Percentiles rank a stretch among this genome's conserved stretches.
phyloP scores from a whole-genome alignment of 208 protist genomes.

The Endotrypanum monterogeii region DNA sequence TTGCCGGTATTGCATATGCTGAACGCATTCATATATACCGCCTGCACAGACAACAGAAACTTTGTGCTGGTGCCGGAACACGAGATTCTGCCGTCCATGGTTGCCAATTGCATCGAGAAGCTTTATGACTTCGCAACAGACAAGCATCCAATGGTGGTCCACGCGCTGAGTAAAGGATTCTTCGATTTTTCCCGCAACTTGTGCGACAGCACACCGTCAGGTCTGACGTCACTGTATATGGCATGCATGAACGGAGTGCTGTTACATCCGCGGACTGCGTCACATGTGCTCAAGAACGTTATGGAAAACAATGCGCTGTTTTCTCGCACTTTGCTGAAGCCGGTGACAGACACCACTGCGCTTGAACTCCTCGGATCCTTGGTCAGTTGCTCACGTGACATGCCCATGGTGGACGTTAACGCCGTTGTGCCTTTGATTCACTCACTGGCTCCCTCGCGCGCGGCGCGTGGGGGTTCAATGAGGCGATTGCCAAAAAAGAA shows the following conservation, averaged over 20 bases:
- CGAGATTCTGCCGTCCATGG: conserved; percentile 73
- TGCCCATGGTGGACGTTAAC: conserved; percentile 81
- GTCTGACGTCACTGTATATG: conserved; percentile 63
- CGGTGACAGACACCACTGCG: conserved; percentile 61
- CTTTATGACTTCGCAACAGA: conserved; percentile 75
- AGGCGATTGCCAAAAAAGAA: not conserved
- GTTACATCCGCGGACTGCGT: conserved; percentile 66
- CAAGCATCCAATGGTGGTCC: conserved; percentile 55
- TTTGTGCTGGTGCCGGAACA: conserved; percentile 82
- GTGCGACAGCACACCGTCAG: not conserved
- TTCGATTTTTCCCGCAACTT: conserved; percentile 44
- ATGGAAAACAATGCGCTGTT: conserved; percentile 71
- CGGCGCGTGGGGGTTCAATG: not conserved
- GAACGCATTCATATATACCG: conserved; percentile 69
- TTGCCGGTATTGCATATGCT: conserved; percentile 62
- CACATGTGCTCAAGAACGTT: conserved; percentile 67
- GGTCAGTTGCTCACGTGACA: conserved; percentile 35
- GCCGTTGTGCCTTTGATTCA: conserved; percentile 66
- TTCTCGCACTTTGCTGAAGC: conserved; percentile 68
- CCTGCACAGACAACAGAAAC: conserved; percentile 48
- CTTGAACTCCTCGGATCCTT: conserved; percentile 44
- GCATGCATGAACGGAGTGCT: conserved; percentile 75
- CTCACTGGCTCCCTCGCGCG: conserved; percentile 10
- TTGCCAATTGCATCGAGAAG: conserved; percentile 70
- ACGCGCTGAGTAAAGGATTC: conserved; percentile 39